These are phyloP conservation scores for Dactylorhiza incarnata DNA, from an alignment of 106 monocot genomes.

Conservation along the genomic window DNA sequence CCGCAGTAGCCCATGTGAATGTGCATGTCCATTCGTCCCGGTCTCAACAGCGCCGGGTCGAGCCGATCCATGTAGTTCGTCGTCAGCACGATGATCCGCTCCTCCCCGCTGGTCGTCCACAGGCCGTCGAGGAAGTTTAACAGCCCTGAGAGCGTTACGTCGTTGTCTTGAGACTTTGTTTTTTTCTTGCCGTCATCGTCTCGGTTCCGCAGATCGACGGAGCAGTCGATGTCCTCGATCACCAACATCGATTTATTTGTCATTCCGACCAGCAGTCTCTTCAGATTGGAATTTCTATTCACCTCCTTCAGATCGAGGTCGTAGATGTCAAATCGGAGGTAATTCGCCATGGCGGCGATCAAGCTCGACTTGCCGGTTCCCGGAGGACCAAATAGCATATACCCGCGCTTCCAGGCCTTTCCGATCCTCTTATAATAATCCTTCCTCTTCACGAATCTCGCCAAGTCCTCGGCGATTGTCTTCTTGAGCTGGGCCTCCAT, in stretches of 20 bases:
- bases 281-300: background rate
- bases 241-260: constrained; percentile 14
- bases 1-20: constrained; percentile 14
- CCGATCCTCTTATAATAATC: constrained; percentile 14
- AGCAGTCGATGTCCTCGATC: constrained; percentile 25
- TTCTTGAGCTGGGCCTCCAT: constrained; percentile 6
- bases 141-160: constrained; percentile 15
- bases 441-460: constrained; percentile 8
- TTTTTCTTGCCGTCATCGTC: background rate
- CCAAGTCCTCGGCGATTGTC: constrained; percentile 12
- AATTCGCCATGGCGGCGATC: constrained; percentile 23
- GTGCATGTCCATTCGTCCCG: constrained; percentile 23
- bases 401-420: constrained; percentile 25
- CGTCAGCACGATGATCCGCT: constrained; percentile 17
- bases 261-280: constrained; percentile 4
- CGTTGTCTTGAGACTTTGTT: background rate
- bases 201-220: constrained; percentile 8
- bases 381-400: constrained; percentile 21
- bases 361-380: constrained; percentile 22
- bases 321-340: constrained; percentile 21
- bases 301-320: constrained; percentile 19
- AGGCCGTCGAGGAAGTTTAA: constrained; percentile 16
- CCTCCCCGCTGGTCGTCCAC: constrained; percentile 16
- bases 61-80: constrained; percentile 19
- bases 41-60: constrained; percentile 13